Base-by-base conservation (phyloP, 2,329 filamentous ascomycete genomes). In the Colletotrichum orbiculare region DNA sequence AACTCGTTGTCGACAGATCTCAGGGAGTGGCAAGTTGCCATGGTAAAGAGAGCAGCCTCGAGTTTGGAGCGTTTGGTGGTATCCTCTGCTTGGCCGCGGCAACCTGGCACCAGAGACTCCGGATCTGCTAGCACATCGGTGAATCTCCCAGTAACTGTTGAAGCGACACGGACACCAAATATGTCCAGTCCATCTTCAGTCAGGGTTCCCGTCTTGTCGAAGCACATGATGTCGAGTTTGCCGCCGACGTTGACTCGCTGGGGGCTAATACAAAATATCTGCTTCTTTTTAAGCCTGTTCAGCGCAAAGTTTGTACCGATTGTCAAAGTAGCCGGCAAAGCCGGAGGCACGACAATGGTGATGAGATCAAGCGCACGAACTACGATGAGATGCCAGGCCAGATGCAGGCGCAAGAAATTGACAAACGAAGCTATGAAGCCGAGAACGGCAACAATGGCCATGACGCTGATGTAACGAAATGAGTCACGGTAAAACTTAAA, bases 401-500 rank as follows among this genome's bases (percentile, higher is more conserved):
- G 82, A 54, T 88, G 89, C 12, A 99, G 84, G 45, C 92, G 89
- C 57, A 99, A 81, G 75, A 99, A 99, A 77, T 99, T 99, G 78
- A 97, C 82, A 70, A 99, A 91, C 0, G 96, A 98, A 1, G 91
- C 94, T 25, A 94, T 81, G 73, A 99, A 99, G 0, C 96, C 96
- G 54, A 98, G 77, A 53, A 89, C 80, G 25, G 96, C 96, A 71
- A 99, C 90, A 46, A 89, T 81, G 6, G 87, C 95, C 96, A 99
- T 99, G 66, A 99, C 96, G 4, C 92, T 94, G 66, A 99, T 98
- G 76, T 99, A 99, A 25, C 94, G 89, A 79, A 99, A 99, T 0
- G 95, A 97, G 76, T 99, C 96, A 46, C 93, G 89, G 76, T 99
- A 99, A 75, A 99, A 99, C 73, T 96, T 98, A 86, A 99, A 99